These are phyloP conservation scores for Apiosordaria backusii DNA, from an alignment of 495 filamentous ascomycete genomes.

Conservation along the genomic window DNA sequence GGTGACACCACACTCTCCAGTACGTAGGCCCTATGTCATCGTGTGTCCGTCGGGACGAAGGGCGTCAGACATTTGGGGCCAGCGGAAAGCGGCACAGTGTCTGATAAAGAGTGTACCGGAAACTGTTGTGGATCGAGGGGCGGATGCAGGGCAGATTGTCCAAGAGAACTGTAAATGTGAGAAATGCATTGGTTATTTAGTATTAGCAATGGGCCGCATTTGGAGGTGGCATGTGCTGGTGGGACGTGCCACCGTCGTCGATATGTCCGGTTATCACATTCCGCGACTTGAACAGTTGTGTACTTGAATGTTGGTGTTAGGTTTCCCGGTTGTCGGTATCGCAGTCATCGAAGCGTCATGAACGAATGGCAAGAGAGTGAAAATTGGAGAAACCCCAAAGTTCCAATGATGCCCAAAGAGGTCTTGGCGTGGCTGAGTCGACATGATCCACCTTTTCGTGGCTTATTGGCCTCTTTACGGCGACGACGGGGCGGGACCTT, in stretches of 20 bases:
- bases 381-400: slow-evolving; percentile 13
- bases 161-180: not conserved
- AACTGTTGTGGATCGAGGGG: slow-evolving; percentile 7
- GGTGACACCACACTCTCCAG: not conserved
- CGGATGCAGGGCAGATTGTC: not conserved
- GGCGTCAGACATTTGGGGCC: not conserved
- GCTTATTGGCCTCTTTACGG: slow-evolving; percentile 30
- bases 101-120: slow-evolving; percentile 1
- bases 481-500: slow-evolving; percentile 5
- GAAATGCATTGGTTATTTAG: not conserved
- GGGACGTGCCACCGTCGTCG: too few relatives aligned
- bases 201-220: not conserved
- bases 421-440: slow-evolving; percentile 31
- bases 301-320: not conserved
- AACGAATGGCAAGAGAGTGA: not conserved
- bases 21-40: not conserved
- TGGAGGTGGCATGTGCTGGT: not conserved
- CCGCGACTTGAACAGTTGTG: not conserved
- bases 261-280: not conserved
- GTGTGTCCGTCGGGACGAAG: not conserved
- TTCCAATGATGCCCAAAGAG: slow-evolving; percentile 20
- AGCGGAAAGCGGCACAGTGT: slow-evolving; percentile 2
- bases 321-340: not conserved
- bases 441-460: slow-evolving; percentile 3
- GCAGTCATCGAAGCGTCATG: not conserved